Evolutionary conservation across 495 filamentous ascomycete genomes (phyloP).

Genomic region (Schizothecium vesticola): DNA sequence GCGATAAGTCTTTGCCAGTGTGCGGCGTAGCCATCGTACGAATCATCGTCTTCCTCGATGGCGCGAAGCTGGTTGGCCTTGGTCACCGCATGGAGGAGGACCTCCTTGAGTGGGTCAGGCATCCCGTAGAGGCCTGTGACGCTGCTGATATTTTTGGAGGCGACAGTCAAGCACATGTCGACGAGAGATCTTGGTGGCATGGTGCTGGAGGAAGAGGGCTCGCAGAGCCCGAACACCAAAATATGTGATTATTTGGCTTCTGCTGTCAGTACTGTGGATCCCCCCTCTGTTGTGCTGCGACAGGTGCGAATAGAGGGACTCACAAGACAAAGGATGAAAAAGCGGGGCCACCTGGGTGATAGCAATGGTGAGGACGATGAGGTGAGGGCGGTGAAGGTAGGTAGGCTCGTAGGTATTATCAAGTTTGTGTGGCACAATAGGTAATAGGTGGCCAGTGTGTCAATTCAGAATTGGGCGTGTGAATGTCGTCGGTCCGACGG

Average conservation of each 20-base stretch:
- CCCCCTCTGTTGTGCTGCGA: constrained; percentile 23
- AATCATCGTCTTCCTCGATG: constrained; percentile 32
- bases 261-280: constrained; percentile 14
- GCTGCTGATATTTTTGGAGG: constrained; percentile 23
- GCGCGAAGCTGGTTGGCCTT: constrained; percentile 29
- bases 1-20: constrained; percentile 39
- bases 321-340: background rate
- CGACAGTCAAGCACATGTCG: constrained; percentile 28
- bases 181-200: constrained; percentile 32
- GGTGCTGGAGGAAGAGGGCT: background rate
- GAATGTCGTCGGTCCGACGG: background rate
- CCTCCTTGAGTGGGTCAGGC: constrained; percentile 5
- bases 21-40: constrained; percentile 27
- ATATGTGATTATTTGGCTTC: constrained; percentile 19
- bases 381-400: background rate
- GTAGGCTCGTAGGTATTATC: background rate
- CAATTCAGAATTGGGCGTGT: background rate
- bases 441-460: background rate
- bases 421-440: background rate
- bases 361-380: background rate
- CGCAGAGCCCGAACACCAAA: background rate
- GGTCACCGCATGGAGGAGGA: constrained; percentile 30
- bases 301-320: background rate
- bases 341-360: background rate
- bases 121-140: constrained; percentile 14